Conservation (phyloP, 441 rosid genomes). For the Corymbia citriodora region DNA sequence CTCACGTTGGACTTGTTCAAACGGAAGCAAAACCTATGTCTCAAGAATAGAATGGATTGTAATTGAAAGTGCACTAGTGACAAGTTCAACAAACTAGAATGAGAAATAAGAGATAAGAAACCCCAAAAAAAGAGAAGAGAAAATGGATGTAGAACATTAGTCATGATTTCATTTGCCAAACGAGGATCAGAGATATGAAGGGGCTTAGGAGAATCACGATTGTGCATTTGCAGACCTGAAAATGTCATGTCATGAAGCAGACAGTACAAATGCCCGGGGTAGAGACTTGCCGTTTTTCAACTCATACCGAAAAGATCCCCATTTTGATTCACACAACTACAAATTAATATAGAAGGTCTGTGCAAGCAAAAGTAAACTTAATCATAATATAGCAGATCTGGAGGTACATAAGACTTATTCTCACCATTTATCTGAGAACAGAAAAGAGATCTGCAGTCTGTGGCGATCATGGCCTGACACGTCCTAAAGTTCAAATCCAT, state of each 20-base stretch:
- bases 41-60: too few relatives aligned
- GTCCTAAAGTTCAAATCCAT: constrained; percentile 83
- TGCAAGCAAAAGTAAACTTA: not conserved
- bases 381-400: not conserved
- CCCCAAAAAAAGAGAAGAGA: too few relatives aligned
- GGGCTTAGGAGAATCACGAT: too few relatives aligned
- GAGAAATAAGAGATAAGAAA: too few relatives aligned
- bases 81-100: too few relatives aligned
- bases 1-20: not conserved
- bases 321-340: not conserved
- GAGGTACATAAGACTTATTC: not conserved
- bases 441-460: constrained; percentile 92
- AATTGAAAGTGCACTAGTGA: too few relatives aligned
- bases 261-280: not conserved
- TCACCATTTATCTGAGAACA: constrained; percentile 92
- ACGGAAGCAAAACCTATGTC: too few relatives aligned
- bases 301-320: not conserved
- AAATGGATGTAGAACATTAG: too few relatives aligned
- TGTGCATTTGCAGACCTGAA: not conserved
- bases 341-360: not conserved
- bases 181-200: too few relatives aligned
- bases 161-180: too few relatives aligned
- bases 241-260: not conserved
- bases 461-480: constrained; percentile 96
- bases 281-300: not conserved